Base-by-base conservation (phyloP, 352 stramenopile species). In the Albugo laibachii region DNA sequence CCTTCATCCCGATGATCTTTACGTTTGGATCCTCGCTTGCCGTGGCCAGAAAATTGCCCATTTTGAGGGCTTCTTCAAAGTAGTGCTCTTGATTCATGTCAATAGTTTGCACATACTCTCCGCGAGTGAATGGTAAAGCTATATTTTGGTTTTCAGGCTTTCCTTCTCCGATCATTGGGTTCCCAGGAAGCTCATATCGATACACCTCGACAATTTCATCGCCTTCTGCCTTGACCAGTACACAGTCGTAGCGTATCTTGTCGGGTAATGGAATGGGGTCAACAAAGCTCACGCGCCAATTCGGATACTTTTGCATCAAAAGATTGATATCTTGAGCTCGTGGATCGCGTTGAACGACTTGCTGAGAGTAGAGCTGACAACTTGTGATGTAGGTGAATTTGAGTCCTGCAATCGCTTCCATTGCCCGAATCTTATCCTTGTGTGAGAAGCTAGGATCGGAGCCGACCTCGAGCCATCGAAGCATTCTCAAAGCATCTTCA, bases 291-390 rank as follows among this genome's bases (percentile, higher is more conserved):
- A 93, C 81, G 37, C 81, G 82, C 60, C 77, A 85, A 59, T 97
- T 95, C 18, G 92, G 93, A 66, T 96, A 97, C 49, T 95, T 89
- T 14, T 92, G 82, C 80, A 99, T 94, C 1, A 99, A 69, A 19
- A 95, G 61, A 46, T 98, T 94, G 53, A 99, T 98, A 58, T 99
- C 94, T 8, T 96, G 85, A 21, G 80, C 77, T 15, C 74, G 70
- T 1, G 61, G 61, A 44, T 92, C 76, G 36, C 74, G 71, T 5
- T 61, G 50, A 13, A 74, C 73, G 24, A 85, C 62, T 45, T 89
- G 75, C 43, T 91, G 68, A 11, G 74, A 79, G 55, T 92, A 92
- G 43, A 91, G 86, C 57, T 92, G 80, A 49, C 80, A 92, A 70
- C 74, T 92, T 10, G 74, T 87, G 43, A 93, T 72, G 48, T 94